These are phyloP conservation scores for Leishmania gerbilli DNA, from an alignment of 208 protist species.

Conservation along the genomic window DNA sequence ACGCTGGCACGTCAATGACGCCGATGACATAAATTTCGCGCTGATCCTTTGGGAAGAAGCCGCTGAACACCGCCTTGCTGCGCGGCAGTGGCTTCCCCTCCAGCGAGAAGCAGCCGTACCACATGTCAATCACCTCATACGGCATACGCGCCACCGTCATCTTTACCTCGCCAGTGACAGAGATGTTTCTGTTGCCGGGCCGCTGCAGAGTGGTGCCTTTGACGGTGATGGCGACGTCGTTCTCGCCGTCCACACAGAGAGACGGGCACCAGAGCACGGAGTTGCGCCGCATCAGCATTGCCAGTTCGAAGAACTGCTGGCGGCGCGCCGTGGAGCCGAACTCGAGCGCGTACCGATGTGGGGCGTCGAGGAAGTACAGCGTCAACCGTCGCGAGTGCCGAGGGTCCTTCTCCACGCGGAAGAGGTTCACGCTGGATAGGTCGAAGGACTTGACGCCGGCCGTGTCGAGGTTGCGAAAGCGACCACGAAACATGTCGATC, in stretches of 20 bases:
- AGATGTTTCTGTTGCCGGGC: conserved; percentile 19
- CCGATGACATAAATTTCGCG: conserved; percentile 81
- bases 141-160: conserved; percentile 74
- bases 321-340: conserved; percentile 55
- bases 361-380: conserved; percentile 74
- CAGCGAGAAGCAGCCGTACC: conserved; percentile 82
- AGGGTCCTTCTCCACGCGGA: conserved; percentile 65
- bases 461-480: conserved; percentile 61
- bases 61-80: conserved; percentile 53
- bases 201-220: conserved; percentile 73
- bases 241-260: conserved; percentile 56
- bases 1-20: conserved; percentile 52
- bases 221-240: conserved; percentile 62
- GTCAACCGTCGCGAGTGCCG: conserved; percentile 45
- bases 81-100: conserved; percentile 42
- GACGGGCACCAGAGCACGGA: conserved; percentile 80
- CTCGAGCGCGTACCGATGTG: conserved; percentile 73
- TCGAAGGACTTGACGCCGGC: conserved; percentile 56
- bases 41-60: conserved; percentile 66
- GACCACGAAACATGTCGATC: conserved; percentile 55
- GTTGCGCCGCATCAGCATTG: conserved; percentile 58
- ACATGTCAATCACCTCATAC: conserved; percentile 83
- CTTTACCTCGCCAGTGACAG: conserved; percentile 49
- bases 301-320: conserved; percentile 75
- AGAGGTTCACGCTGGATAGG: conserved; percentile 47